Evolutionary conservation across 2,329 filamentous ascomycete genomes (phyloP), one percentile per base, ranked within the genome.

Genomic region (Verruconis gallopava): DNA sequence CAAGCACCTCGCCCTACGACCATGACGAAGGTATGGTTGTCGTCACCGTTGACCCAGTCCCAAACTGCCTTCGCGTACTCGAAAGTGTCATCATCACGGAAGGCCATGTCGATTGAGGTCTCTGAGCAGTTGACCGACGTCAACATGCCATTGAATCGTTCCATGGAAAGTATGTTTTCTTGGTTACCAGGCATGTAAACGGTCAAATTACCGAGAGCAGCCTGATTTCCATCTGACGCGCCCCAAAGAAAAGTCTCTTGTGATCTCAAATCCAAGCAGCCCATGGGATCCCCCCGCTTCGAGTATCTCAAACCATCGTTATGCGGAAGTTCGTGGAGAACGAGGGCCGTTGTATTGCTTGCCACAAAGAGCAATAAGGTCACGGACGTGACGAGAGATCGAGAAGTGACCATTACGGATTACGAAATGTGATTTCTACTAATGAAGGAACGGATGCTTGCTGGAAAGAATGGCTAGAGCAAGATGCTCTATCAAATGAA

Each of bases 161-260:
- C 50, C 49, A 53, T 49, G 21, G 48, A 46, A 11, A 53, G 32
- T 25, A 53, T 48, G 38, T 48, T 47, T 37, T 53, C 51, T n/a
- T 28, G 34, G 9, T 47, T 40, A 13, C 43, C 47, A 3, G 49
- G 50, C 44, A 47, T 51, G 33, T 47, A 38, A 14, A 53, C 28
- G 2, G 48, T 53, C 4, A 53, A 39, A 30, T 45, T 51, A 9
- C 47, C 51, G 19, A 53, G 21, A 2, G 43, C 38, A 3, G 40
- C 37, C 17, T 47, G 25, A 30, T 30, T 30, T n/a, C n/a, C 6
- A 25, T 22, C 21, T 40, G 21, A 4, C 20, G 21, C 47, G 36
- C 48, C 51, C 49, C 52, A 52, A 18, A 50, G 37, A 35, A 50
- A 51, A 3, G 46, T 48, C 36, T 50, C 49, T 21, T 15, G 20